Percentiles rank a stretch among this genome's conserved stretches.
Conservation (phyloP, 73 alveolate species). For the Halteria grandinella region DNA sequence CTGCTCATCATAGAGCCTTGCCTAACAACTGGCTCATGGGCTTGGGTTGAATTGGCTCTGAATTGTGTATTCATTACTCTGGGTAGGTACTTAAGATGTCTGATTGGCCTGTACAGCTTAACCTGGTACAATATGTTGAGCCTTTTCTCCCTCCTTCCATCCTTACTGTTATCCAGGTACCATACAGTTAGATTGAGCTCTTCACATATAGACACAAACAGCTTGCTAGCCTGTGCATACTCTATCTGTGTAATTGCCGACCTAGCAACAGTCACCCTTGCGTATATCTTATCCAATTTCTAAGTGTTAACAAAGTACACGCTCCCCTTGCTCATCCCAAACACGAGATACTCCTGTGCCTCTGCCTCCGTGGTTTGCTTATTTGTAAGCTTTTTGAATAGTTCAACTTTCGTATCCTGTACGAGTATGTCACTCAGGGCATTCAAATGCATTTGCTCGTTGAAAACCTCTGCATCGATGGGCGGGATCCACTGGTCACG, state of each 20-base stretch:
- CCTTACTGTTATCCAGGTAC: neutral
- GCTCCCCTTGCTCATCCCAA: constrained; percentile 51
- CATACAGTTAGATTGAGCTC: neutral
- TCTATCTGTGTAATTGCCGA: neutral
- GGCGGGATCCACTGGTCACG: neutral
- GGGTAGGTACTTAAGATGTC: no score
- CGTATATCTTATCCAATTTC: constrained; percentile 20
- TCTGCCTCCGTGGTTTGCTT: no score
- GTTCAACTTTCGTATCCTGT: neutral
- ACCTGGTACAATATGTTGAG: constrained; percentile 1
- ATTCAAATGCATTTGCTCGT: constrained; percentile 28
- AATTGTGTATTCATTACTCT: neutral
- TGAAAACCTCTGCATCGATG: constrained; percentile 27
- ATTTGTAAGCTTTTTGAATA: no score
- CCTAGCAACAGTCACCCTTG: constrained; percentile 36
- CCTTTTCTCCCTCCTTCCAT: constrained; percentile 8
- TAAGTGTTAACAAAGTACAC: neutral
- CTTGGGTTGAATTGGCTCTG: neutral
- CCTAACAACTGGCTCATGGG: neutral
- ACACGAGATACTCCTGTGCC: constrained; percentile 31
- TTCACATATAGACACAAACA: constrained; percentile 35
- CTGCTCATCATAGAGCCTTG: no score
- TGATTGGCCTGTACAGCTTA: constrained; percentile 1
- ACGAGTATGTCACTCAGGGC: neutral
- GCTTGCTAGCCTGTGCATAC: constrained; percentile 2